These are phyloP conservation scores for Penicillium cinerascens DNA, from an alignment of 495 filamentous ascomycete species.

Conservation along the genomic window DNA sequence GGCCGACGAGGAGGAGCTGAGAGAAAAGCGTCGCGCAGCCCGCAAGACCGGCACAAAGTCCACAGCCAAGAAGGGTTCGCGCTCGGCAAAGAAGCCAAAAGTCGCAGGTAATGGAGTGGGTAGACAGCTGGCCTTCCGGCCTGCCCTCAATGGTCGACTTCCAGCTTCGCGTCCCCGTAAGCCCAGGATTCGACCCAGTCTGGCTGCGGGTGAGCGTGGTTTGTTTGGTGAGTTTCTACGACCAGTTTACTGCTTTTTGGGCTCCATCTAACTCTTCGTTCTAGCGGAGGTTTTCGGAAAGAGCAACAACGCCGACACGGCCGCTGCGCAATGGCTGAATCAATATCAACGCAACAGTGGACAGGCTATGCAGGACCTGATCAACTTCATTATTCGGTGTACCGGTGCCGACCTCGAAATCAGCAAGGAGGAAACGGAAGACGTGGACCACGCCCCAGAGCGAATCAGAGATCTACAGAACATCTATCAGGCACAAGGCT, in stretches of 20 bases:
- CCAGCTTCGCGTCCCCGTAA: conserved; percentile 45
- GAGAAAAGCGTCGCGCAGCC: conserved; percentile 50
- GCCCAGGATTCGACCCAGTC: conserved; percentile 59
- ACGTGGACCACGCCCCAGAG: conserved; percentile 74
- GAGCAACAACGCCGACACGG: conserved; percentile 62
- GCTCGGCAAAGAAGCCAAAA: conserved; percentile 52
- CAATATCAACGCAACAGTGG: conserved; percentile 66
- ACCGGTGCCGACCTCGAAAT: conserved; percentile 76
- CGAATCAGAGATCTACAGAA: conserved; percentile 74
- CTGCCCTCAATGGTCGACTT: conserved; percentile 43
- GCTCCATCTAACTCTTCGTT: conserved; percentile 3
- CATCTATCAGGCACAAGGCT: conserved; percentile 70
- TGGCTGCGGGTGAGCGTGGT: conserved; percentile 61
- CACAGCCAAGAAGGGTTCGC: conserved; percentile 28
- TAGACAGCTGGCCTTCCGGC: conserved; percentile 48
- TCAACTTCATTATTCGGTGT: conserved; percentile 84
- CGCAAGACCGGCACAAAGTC: conserved; percentile 54
- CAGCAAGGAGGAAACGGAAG: conserved; percentile 72
- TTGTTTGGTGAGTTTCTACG: conserved; percentile 64
- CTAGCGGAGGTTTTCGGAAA: conserved; percentile 79
- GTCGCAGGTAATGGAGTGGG: conserved; percentile 55
- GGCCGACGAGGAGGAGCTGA: conserved; percentile 64
- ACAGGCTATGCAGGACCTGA: conserved; percentile 70
- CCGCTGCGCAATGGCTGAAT: conserved; percentile 76
- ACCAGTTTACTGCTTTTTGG: not conserved